Conservation (phyloP, 352 stramenopile genomes). For the Phytophthora boehmeriae region DNA sequence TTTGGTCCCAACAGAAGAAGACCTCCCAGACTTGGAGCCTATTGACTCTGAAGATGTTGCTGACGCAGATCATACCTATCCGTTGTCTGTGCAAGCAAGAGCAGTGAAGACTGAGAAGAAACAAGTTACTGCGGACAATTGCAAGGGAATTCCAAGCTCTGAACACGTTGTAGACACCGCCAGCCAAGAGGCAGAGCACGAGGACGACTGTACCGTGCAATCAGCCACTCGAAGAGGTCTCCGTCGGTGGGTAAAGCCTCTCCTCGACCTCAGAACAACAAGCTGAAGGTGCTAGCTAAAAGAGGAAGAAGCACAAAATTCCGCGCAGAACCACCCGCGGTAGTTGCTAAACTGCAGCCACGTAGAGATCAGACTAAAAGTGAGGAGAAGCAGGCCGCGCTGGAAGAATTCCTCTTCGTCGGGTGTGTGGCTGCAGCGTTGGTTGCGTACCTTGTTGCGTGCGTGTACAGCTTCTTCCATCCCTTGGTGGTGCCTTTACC, state of each 20-base stretch:
- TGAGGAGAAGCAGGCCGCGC: slow-evolving; percentile 5
- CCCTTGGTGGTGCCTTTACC: slow-evolving; percentile 46
- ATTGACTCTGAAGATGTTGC: neutral
- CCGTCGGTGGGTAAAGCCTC: no score
- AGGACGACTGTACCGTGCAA: slow-evolving; percentile 7
- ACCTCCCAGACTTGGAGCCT: slow-evolving; percentile 23
- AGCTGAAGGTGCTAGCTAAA: neutral
- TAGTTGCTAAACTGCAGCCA: neutral
- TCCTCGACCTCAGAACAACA: neutral
- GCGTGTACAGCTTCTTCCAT: slow-evolving; percentile 48
- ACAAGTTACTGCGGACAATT: neutral
- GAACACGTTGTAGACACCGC: neutral
- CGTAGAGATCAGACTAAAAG: neutral
- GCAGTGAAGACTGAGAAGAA: neutral
- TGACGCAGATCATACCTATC: neutral
- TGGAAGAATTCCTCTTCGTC: slow-evolving; percentile 32
- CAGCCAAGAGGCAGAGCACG: slow-evolving; percentile 12
- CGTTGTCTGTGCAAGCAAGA: no score
- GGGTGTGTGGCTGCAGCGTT: slow-evolving; percentile 32
- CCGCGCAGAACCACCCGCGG: neutral
- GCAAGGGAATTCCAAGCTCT: slow-evolving; percentile 6
- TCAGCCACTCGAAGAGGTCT: no score
- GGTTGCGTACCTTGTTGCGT: slow-evolving; percentile 45
- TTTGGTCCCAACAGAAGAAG: neutral
- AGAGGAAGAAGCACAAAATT: neutral